These are phyloP conservation scores for Pseudogymnoascus sp. DNA, from an alignment of 2,329 filamentous ascomycete genomes.

Conservation along the genomic window DNA sequence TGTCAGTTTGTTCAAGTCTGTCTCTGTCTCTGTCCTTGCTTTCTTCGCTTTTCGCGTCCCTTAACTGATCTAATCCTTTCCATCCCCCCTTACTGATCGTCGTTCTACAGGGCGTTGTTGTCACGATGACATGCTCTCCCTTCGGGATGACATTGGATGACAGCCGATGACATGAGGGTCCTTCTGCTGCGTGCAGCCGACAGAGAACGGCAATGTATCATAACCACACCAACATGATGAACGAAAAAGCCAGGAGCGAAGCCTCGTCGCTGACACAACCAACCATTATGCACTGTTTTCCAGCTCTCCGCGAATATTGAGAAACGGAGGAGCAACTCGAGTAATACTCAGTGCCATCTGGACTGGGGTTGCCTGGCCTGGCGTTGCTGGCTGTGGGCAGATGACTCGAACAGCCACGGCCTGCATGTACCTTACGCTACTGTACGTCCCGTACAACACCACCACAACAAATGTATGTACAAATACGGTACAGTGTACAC, in stretches of 20 bases:
- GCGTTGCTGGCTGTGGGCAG: background rate
- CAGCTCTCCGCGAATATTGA: background rate
- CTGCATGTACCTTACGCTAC: background rate
- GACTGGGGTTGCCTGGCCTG: background rate
- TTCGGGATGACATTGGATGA: background rate
- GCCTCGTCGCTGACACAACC: background rate
- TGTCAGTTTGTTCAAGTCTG: background rate
- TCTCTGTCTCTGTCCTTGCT: background rate
- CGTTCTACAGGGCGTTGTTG: background rate
- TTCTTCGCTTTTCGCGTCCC: background rate
- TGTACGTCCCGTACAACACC: background rate
- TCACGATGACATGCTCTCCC: slow-evolving; percentile 1
- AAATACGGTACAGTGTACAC: no score
- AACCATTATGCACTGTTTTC: background rate
- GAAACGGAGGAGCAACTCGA: background rate
- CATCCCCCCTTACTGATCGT: background rate
- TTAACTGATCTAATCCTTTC: background rate
- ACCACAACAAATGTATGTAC: background rate
- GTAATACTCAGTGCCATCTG: background rate
- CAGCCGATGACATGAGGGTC: background rate
- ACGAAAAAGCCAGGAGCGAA: background rate
- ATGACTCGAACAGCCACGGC: background rate
- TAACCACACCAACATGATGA: background rate
- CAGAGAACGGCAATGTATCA: background rate
- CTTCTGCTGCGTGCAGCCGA: background rate